Evolutionary conservation across 1,284 basidiomycete species (phyloP).

Genomic region (Apiotrichum porosum): DNA sequence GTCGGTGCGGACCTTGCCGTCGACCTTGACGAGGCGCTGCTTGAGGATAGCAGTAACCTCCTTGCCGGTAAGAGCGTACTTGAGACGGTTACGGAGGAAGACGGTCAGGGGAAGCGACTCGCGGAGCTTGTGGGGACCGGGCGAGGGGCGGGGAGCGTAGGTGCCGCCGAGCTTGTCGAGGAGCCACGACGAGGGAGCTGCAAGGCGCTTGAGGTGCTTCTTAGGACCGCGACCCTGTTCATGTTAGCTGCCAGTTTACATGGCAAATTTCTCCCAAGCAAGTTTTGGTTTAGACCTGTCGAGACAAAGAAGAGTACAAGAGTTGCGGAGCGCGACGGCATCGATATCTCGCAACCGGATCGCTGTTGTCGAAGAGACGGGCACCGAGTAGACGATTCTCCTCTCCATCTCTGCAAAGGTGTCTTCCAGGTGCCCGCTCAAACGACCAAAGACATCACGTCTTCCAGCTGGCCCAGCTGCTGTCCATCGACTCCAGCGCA

Average conservation of each 20-base stretch:
- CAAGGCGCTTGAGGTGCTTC: conserved; percentile 98
- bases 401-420: neutral
- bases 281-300: too few species aligned
- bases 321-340: too few species aligned
- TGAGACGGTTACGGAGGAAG: conserved; percentile 98
- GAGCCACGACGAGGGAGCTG: conserved; percentile 99
- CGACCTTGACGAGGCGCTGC: conserved; percentile 97
- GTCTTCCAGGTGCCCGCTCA: too few species aligned
- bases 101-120: conserved; percentile 92
- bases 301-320: too few species aligned
- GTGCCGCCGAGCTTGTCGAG: conserved; percentile 98
- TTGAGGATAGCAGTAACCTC: conserved; percentile 90
- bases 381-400: neutral
- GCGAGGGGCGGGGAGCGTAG: conserved; percentile 93
- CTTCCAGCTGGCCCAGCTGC: too few species aligned
- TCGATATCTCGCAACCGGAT: too few species aligned
- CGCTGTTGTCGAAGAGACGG: too few species aligned
- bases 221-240: conserved; percentile 91
- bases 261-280: neutral
- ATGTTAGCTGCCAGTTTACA: conserved; percentile 8
- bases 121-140: conserved; percentile 98
- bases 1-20: conserved; percentile 98
- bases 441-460: too few species aligned
- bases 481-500: neutral
- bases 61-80: conserved; percentile 94